phyloP scores from a whole-genome alignment of 225 moss, liverwort and hornwort species.

The Pseudisothecium myosuroides region DNA sequence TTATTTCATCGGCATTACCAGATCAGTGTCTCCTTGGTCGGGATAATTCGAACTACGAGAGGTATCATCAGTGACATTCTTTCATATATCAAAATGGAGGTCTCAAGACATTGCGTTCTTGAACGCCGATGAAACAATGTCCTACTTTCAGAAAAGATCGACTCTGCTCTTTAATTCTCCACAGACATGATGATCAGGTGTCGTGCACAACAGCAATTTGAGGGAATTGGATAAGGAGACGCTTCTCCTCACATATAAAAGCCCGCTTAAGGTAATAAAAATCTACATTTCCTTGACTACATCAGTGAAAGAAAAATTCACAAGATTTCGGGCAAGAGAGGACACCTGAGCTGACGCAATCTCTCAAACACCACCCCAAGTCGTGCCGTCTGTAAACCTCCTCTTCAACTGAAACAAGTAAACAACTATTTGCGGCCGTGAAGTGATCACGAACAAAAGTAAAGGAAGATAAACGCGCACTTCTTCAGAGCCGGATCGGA shows the following conservation, averaged over 20 bases:
- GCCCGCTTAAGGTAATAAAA: background rate
- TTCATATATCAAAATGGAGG: background rate
- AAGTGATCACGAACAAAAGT: background rate
- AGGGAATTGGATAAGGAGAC: background rate
- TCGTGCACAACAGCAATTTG: background rate
- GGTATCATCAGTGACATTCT: background rate
- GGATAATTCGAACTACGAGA: background rate
- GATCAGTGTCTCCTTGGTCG: background rate
- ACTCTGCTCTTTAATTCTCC: background rate
- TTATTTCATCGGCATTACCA: background rate
- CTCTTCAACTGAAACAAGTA: background rate
- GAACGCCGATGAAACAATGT: background rate
- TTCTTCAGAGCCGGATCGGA: background rate
- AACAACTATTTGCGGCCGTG: background rate
- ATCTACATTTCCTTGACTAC: background rate
- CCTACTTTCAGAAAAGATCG: background rate
- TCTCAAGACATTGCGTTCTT: background rate
- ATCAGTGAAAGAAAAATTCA: background rate
- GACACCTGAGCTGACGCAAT: background rate
- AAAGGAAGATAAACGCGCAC: background rate
- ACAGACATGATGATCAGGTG: background rate
- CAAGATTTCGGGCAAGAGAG: background rate
- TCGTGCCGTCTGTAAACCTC: background rate
- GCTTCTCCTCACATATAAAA: background rate
- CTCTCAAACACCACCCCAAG: background rate